phyloP scores from a whole-genome alignment of 2,329 filamentous ascomycete species.

The Penicillium aurantiogriseum region DNA sequence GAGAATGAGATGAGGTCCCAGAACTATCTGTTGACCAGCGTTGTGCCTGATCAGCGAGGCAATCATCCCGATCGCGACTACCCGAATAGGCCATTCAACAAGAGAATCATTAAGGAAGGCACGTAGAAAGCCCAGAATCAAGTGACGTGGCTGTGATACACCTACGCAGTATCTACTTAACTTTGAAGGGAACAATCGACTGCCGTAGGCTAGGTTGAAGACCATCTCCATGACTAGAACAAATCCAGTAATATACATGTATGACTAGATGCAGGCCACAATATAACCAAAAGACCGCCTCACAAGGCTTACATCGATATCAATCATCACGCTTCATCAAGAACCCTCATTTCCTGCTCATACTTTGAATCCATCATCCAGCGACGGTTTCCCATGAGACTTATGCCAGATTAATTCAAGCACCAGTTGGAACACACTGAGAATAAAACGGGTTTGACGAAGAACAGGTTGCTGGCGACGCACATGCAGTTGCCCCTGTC shows the following conservation, averaged over 20 bases:
- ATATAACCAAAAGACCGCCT: neutral
- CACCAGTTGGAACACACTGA: conserved; percentile 18
- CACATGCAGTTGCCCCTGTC: conserved; percentile 18
- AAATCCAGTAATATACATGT: neutral
- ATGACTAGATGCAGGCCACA: neutral
- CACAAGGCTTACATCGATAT: neutral
- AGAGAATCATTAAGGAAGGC: neutral
- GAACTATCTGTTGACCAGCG: neutral
- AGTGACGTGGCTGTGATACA: no score
- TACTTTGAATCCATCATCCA: neutral
- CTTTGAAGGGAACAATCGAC: neutral
- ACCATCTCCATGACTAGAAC: no score
- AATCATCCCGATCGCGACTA: neutral
- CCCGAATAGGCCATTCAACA: no score
- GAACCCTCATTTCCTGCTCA: neutral
- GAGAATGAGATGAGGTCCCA: neutral
- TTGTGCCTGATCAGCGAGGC: neutral
- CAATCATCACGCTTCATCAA: neutral
- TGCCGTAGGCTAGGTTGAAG: no score
- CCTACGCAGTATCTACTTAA: neutral
- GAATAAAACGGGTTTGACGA: conserved; percentile 18
- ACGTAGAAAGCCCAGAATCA: no score
- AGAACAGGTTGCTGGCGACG: conserved; percentile 13
- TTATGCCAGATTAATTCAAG: neutral
- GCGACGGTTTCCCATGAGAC: neutral